phyloP scores from a whole-genome alignment of 768 basidiomycete genomes.

The Lactifluus hygrophoroides region DNA sequence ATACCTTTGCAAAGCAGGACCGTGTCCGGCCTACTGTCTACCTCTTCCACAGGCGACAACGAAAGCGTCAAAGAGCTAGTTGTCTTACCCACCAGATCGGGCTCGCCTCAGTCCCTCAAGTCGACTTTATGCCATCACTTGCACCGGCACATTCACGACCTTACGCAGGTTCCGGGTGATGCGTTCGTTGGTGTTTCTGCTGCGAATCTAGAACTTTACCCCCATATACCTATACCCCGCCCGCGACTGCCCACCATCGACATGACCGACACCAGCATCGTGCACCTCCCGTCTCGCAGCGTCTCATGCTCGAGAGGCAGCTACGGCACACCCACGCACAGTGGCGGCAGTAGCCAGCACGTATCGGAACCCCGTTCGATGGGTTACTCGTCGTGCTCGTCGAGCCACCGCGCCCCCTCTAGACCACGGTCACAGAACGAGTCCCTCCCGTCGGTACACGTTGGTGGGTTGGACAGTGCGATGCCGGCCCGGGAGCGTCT shows the following conservation, averaged over 20 bases:
- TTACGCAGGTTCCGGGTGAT: not conserved
- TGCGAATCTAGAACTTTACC: not conserved
- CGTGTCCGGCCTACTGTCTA: not conserved
- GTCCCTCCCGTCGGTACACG: not conserved
- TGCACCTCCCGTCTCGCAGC: not conserved
- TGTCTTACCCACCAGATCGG: not conserved
- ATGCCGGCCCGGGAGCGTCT: not conserved
- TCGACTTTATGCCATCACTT: not conserved
- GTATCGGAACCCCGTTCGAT: not conserved
- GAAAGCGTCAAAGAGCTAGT: not conserved
- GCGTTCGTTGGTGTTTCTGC: not conserved
- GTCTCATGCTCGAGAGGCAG: not conserved
- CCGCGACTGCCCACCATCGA: not conserved
- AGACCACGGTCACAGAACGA: too few species aligned
- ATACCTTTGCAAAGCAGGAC: not conserved
- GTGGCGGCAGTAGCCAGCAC: not conserved
- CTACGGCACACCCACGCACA: not conserved
- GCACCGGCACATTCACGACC: not conserved
- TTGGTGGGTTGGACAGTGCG: not conserved
- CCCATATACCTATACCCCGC: not conserved
- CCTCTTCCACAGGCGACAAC: not conserved
- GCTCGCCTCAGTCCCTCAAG: not conserved
- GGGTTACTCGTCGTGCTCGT: not conserved
- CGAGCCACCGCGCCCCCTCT: not conserved
- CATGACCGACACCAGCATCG: slow-evolving; percentile 10